These are phyloP conservation scores for Didymella pinodella DNA, from an alignment of 2,329 filamentous ascomycete genomes.

Conservation along the genomic window DNA sequence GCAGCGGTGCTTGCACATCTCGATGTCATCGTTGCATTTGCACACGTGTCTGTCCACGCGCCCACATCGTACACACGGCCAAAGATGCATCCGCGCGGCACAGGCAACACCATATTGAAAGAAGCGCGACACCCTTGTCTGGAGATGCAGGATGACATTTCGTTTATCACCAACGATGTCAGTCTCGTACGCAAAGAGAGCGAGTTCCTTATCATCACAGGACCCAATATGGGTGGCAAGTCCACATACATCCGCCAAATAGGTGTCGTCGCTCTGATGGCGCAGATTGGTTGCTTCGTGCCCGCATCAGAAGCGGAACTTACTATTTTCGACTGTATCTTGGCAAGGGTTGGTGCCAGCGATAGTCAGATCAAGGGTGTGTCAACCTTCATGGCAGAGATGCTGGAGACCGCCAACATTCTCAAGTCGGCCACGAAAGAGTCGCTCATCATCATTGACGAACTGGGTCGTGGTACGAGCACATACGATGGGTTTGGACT, in stretches of 20 bases:
- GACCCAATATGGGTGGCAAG: conserved; percentile 99
- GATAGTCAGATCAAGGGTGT: conserved; percentile 98
- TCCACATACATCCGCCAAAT: conserved; percentile 98
- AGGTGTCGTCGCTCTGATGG: conserved; percentile 95
- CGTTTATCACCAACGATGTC: conserved; percentile 98
- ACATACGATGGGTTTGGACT: conserved; percentile 98
- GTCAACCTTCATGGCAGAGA: conserved; percentile 99
- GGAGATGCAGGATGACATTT: conserved; percentile 98
- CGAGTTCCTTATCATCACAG: conserved; percentile 95
- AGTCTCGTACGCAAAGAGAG: conserved; percentile 78
- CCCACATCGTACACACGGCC: conserved; percentile 91
- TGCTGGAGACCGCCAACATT: conserved; percentile 98
- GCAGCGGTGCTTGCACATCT: conserved; percentile 89
- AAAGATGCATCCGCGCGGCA: conserved; percentile 86
- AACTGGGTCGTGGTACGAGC: conserved; percentile 93
- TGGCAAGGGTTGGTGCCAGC: conserved; percentile 92
- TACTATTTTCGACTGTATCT: conserved; percentile 95
- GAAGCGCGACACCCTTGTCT: conserved; percentile 97
- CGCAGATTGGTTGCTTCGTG: conserved; percentile 95
- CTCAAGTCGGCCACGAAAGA: conserved; percentile 95
- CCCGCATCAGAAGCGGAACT: conserved; percentile 89
- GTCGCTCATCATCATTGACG: conserved; percentile 97
- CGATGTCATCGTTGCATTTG: conserved; percentile 93
- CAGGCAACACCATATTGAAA: conserved; percentile 86
- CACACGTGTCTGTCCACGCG: conserved; percentile 91